Evolutionary conservation across 2,329 filamentous ascomycete genomes (phyloP).

Genomic region (Fragosphaeria purpurea): DNA sequence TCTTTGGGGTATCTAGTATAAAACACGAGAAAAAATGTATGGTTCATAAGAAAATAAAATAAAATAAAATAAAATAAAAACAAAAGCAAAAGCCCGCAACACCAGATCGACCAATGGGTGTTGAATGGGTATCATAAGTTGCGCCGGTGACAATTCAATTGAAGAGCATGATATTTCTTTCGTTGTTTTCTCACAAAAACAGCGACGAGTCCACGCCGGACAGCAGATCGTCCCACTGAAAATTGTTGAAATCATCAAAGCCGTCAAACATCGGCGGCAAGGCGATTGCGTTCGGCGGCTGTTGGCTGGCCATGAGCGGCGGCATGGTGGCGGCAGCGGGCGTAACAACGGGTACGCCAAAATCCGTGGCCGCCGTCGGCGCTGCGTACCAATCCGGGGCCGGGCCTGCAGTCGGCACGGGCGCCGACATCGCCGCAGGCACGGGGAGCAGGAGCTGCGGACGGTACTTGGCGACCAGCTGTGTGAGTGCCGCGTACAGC

Average conservation of each 20-base stretch:
- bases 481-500: slow-evolving; percentile 3
- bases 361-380: neutral
- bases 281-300: neutral
- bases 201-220: neutral
- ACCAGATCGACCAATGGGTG: too few relatives aligned
- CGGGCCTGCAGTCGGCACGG: too few relatives aligned
- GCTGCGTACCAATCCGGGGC: too few relatives aligned
- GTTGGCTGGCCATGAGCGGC: neutral
- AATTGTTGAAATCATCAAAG: neutral
- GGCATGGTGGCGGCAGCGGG: neutral
- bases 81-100: too few relatives aligned
- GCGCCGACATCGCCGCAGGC: too few relatives aligned
- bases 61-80: too few relatives aligned
- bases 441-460: neutral
- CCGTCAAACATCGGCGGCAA: slow-evolving; percentile 1
- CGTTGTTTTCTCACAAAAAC: neutral
- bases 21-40: too few relatives aligned
- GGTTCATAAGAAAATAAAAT: too few relatives aligned
- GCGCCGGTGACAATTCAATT: too few relatives aligned
- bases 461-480: slow-evolving; percentile 3
- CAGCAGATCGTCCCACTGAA: slow-evolving; percentile 6
- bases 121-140: too few relatives aligned
- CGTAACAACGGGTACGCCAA: neutral
- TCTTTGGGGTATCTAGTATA: too few relatives aligned
- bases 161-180: too few relatives aligned